Conservation (phyloP, 2,329 filamentous ascomycete species). For the Dothistroma septosporum region DNA sequence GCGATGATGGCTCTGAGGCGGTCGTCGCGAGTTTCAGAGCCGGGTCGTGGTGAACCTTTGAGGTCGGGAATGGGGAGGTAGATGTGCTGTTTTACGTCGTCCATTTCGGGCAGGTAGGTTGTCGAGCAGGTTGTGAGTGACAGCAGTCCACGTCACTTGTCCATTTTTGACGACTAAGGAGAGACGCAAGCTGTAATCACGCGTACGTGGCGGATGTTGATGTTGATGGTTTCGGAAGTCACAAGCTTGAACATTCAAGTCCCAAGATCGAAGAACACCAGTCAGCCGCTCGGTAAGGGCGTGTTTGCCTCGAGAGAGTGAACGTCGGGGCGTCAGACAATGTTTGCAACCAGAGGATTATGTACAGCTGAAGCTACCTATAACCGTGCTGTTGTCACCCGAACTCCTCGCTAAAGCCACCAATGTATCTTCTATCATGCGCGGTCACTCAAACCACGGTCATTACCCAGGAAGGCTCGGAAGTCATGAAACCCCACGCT, state of each 20-base stretch:
- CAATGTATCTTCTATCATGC: neutral
- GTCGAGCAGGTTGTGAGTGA: neutral
- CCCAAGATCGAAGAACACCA: neutral
- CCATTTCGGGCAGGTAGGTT: neutral
- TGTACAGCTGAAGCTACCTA: constrained; percentile 1
- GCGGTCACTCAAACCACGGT: neutral
- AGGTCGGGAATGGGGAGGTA: constrained; percentile 18
- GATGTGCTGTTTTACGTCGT: constrained; percentile 17
- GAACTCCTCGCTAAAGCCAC: constrained; percentile 4
- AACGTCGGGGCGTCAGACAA: neutral
- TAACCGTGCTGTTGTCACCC: neutral
- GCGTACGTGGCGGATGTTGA: neutral
- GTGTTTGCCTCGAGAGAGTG: neutral
- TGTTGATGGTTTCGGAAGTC: neutral
- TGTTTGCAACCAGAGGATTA: neutral
- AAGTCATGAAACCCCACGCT: neutral
- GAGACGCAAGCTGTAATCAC: too few relatives aligned
- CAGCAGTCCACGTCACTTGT: neutral
- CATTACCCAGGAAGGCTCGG: neutral
- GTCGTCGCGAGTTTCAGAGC: constrained; percentile 12
- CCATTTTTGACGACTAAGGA: too few relatives aligned
- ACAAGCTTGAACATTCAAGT: neutral
- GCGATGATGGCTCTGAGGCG: constrained; percentile 22
- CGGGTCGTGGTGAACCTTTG: constrained; percentile 12
- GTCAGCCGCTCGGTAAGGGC: neutral